Percentiles rank a stretch among this genome's conserved stretches.
These are phyloP conservation scores for Lichtheimia corymbifera DNA, from an alignment of 371 early-diverging fungal species.

Conservation along the genomic window DNA sequence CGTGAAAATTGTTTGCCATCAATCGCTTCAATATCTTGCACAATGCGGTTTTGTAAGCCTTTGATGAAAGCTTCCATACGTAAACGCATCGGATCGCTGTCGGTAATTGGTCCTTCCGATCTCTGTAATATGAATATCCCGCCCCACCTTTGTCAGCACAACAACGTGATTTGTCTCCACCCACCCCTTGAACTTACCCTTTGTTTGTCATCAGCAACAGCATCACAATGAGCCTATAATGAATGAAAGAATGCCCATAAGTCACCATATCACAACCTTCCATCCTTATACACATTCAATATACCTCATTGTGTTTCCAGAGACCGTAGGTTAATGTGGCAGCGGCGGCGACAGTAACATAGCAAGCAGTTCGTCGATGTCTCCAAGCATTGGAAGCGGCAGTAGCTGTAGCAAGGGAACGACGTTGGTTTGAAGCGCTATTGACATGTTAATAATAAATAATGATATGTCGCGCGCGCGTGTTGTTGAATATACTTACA, in stretches of 20 bases:
- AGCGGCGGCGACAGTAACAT: conserved; percentile 7
- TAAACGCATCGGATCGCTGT: conserved; percentile 69
- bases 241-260: neutral
- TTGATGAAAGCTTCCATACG: conserved; percentile 83
- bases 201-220: conserved; percentile 29
- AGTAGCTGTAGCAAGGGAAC: conserved; percentile 9
- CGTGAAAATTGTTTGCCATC: conserved; percentile 72
- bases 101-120: conserved; percentile 30
- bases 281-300: neutral
- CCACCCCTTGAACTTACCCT: conserved; percentile 15
- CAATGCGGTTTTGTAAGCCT: conserved; percentile 73
- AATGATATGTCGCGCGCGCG: no score
- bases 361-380: conserved; percentile 4
- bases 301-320: conserved; percentile 12
- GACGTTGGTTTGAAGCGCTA: conserved; percentile 3
- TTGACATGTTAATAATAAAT: neutral
- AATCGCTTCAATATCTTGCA: conserved; percentile 55
- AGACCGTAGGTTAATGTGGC: conserved; percentile 16
- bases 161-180: no score
- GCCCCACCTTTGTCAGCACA: neutral
- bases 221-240: conserved; percentile 24
- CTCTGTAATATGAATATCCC: conserved; percentile 9
- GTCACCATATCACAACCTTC: neutral
- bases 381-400: neutral
- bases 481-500: neutral